Base-by-base conservation (phyloP, 805 yeast genomes). In the Schizosaccharomyces lindneri region DNA sequence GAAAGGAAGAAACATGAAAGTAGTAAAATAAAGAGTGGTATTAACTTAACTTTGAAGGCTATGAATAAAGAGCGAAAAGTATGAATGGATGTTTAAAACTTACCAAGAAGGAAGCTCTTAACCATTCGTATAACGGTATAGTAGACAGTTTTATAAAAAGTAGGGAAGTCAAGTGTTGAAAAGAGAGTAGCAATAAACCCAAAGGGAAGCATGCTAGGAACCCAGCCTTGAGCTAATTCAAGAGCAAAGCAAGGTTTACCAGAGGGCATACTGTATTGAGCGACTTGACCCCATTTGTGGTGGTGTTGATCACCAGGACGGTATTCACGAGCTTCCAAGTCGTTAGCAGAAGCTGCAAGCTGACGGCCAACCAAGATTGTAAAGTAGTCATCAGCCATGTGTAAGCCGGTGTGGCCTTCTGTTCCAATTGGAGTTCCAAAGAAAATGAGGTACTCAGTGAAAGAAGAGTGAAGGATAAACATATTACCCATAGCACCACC, bases 311-410 rank as follows among this genome's bases (percentile, higher is more conserved):
- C 87, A 60, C 98, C 98, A 1, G 98, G 95, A 21, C 70, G 69
- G 73, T 86, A 93, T n/a, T 81, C 51, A 43, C 48, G 36, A n/a
- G 39, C 43, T 7, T 51, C 39, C n/a, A 62, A 19, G 19, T 39
- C 43, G 48, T 31, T 62, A 36, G 61, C 46, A 9, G 39, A 59
- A 27, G 19, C 48, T n/a, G 95, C 95, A 31, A 67, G 68, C 74
- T 93, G 89, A 66, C 80, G 77, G 59, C 97, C 97, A 55, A 78
- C 71, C 64, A 93, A 75, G 65, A 93, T 93, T 61, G 94, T 87
- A 78, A 93, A 93, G 73, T 90, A 90, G 72, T 93, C 98, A 68
- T 89, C 90, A n/a, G 97, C 95, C 69, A 85, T 87, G 72, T 93
- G 98, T 55, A 87, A 82, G 62, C 98, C 98, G 5, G 87, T 77